Evolutionary conservation across 1,284 basidiomycete species (phyloP), one percentile per base, ranked within the genome.

Genomic region (Moesziomyces sp.): DNA sequence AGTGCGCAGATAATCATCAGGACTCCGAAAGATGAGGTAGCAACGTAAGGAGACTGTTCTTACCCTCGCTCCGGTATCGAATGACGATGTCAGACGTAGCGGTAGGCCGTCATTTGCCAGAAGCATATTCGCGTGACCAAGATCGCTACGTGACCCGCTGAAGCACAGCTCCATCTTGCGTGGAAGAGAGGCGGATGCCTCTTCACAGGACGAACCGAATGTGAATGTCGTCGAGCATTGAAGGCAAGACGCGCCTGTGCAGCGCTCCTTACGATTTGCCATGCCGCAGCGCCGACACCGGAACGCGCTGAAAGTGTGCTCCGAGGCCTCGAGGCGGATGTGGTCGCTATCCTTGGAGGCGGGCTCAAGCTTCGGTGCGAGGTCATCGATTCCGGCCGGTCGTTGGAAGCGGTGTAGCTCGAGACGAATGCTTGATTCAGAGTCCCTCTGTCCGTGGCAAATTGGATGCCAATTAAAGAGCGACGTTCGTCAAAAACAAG

Each of bases 81-180:
- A 69, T 18, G 56, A 53, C 23, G 53, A 46, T 0, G 58, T 52
- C 3, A 35, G 28, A 21, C 66, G 60, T 6, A 52, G 35, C 13
- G 53, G 51, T 8, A 69, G 11, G 24, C 23, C 49, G 43, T 63
- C 46, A 5, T 46, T 5, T 16, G 56, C 46, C 49, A 69, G 28
- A 0, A 63, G 34, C 19, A 69, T n/a, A n/a, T 63, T 63, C 14
- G 57, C 57, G 24, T 59, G 52, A 14, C 66, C 60, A 8, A 69
- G 66, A 34, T 59, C 60, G 46, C 60, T 63, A 21, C 60, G 57
- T 23, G 56, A 21, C 7, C 57, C 60, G 16, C 49, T 56, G 28
- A 52, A 69, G 16, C n/a, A 34, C 6, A 69, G 40, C 35, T 63
- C 46, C 52, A 63, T 52, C 43, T 63, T 63, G 38, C 47, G 55